Evolutionary conservation across 2,329 filamentous ascomycete genomes (phyloP).

Genomic region (Fusarium circinatum): DNA sequence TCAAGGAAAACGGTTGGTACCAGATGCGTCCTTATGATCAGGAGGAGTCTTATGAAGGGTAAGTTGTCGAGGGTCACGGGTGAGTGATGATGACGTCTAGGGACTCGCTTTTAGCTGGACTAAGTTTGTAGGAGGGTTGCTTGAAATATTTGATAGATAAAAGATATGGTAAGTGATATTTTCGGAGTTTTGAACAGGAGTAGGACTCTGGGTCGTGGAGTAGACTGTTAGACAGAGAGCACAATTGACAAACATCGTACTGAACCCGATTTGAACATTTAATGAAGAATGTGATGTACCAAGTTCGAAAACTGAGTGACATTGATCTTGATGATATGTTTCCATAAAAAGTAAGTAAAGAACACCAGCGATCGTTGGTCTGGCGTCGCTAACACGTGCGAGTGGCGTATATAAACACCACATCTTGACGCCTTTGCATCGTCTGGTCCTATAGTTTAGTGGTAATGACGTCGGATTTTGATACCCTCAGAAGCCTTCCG

Average conservation of each 20-base stretch:
- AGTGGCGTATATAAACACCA: neutral
- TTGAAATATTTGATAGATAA: neutral
- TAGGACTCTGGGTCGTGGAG: too few species aligned
- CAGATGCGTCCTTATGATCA: constrained; percentile 4
- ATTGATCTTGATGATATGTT: fast-evolving
- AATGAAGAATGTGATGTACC: neutral
- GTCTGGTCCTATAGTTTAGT: constrained; percentile 29
- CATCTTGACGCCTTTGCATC: neutral
- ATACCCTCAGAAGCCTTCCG: constrained; percentile 19
- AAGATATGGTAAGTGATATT: neutral
- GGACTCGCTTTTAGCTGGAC: neutral
- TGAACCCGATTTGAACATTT: neutral
- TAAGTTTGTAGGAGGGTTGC: neutral
- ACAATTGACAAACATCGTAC: neutral
- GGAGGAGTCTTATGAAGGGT: neutral
- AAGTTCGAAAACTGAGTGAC: too few species aligned
- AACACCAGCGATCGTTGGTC: fast-evolving
- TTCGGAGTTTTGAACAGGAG: neutral
- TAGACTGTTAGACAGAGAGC: neutral
- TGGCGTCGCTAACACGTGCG: fast-evolving
- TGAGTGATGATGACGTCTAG: neutral
- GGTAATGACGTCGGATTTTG: constrained; percentile 33
- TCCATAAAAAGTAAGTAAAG: fast-evolving
- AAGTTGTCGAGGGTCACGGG: neutral
- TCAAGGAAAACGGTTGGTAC: neutral